These are phyloP conservation scores for Lumnitzera racemosa DNA, from an alignment of 345 rosid genomes.

Conservation along the genomic window DNA sequence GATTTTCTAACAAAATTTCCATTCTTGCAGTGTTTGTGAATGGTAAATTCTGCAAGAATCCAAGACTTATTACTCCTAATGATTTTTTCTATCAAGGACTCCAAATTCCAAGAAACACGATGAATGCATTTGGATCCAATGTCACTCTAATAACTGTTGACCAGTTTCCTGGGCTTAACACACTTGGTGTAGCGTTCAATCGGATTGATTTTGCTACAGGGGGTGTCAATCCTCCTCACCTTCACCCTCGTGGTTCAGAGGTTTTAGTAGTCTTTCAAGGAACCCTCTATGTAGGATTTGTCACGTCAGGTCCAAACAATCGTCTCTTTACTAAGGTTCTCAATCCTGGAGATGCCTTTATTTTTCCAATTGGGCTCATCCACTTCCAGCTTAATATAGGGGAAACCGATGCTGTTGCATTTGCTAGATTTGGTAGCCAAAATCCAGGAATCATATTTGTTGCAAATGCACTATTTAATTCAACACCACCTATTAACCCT, in stretches of 20 bases:
- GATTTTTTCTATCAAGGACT: constrained; percentile 10
- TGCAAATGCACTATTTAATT: constrained; percentile 11
- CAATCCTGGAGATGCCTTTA: constrained; percentile 14
- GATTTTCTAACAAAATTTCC: constrained; percentile 5
- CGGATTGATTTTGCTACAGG: constrained; percentile 8
- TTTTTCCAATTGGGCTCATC: constrained; percentile 16
- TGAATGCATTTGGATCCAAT: constrained; percentile 11
- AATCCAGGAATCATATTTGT: constrained; percentile 12
- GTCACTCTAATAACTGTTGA: constrained; percentile 5
- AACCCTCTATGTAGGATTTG: constrained; percentile 10
- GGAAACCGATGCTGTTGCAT: constrained; percentile 8
- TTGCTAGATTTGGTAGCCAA: constrained; percentile 15
- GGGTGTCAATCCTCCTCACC: constrained; percentile 14
- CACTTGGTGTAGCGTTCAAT: constrained; percentile 13
- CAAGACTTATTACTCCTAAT: constrained; percentile 2
- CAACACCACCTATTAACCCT: constrained; percentile 6
- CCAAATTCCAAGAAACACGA: constrained; percentile 7
- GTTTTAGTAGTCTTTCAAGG: constrained; percentile 11
- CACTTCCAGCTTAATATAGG: constrained; percentile 20
- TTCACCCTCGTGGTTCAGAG: constrained; percentile 16
- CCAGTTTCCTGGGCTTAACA: constrained; percentile 15
- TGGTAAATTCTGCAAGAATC: constrained; percentile 16
- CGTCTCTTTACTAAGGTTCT: constrained; percentile 17
- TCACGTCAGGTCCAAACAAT: constrained; percentile 16
- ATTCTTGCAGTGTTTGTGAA: constrained; percentile 21